Evolutionary conservation across 768 basidiomycete species (phyloP), one percentile per base, ranked within the genome.

Genomic region (Boletellus ananas): DNA sequence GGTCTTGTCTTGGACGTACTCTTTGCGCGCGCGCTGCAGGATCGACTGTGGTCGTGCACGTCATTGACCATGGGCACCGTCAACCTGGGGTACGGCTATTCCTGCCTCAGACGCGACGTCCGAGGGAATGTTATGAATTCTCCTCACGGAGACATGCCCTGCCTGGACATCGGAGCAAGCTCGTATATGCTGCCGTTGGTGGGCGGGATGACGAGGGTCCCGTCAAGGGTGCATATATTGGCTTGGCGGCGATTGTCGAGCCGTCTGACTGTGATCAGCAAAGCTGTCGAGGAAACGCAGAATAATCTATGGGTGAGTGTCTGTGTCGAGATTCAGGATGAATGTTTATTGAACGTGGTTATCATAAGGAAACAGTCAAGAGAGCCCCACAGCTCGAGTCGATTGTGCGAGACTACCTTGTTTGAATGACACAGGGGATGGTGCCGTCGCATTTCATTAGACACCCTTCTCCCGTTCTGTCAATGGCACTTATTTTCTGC

Each of bases 231-330:
- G 63, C 50, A 3, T 68, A 35, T 21, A 23, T 70, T 4, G 51
- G 36, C 35, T 34, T 12, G 3, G 43, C 45, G 16, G 36, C 18
- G 6, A 52, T 64, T 3, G 41, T 35, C 1, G 65, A 72, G 45
- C 58, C 67, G 20, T 60, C 69, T 27, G 70, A 73, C 46, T 27
- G 61, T 70, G 37, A 37, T 70, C 2, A 65, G 67, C 31, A 56
- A 61, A 6, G 58, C 66, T 18, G 73, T 70, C 0, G 43, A 44
- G 29, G 53, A 41, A 20, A 58, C 62, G 45, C 64, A 72, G 43
- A 61, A 66, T 17, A 56, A 43, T 31, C 33, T 72, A 9, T 73
- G 73, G 72, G 73, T 72, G 57, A 54, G 70, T 52, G 7, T 13
- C 1, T 17, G 2, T n/a, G 2, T 11, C 17, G 10, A 16, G 9